Base-by-base conservation (phyloP, 2,329 filamentous ascomycete species). In the Colletotrichum sp. region DNA sequence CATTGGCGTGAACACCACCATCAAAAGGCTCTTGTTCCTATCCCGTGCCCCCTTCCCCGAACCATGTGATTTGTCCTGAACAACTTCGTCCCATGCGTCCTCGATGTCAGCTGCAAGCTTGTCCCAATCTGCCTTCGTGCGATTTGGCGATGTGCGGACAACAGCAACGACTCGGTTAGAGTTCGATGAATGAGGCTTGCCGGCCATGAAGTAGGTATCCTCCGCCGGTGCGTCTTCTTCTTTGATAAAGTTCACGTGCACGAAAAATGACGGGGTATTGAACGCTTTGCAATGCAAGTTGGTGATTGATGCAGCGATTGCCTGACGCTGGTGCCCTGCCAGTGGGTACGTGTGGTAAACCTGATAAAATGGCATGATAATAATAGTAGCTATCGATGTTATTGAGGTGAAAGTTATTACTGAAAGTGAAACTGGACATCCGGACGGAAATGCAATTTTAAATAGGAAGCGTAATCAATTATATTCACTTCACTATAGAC, bases 211-310 rank as follows among this genome's bases (percentile, higher is more conserved):
- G 8, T 72, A 72, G 5, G 30, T 68, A 13, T 24, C 62, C 10
- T 67, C 72, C 10, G 15, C 36, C 6, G 36, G 6, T 3, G 34
- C 9, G 6, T 16, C 7, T n/a, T 67, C n/a, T 21, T 72, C 10
- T 8, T 72, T 55, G 34, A 52, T 39, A 12, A 72, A 75, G 18
- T 24, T 67, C 1, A 67, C 72, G 39, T 75, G 72, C 4, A 75
- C 55, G 16, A 75, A 72, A 13, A 67, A 72, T 3, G 69, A 28
- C 3, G 72, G 69, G 8, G 52, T 67, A 10, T 39, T 32, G 24
- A 75, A 75, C 9, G 72, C 62, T 5, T n/a, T 63, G 30, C 52
- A 75, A n/a, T 75, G 72, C 8, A 72, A 26, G 12, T 62, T 44
- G 21, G 62, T 75, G 12, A 67, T 72, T 13, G 69, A 39, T 2